Evolutionary conservation across 805 yeast species (phyloP), one percentile per base, ranked within the genome.

Genomic region (Yarrowia keelungensis): DNA sequence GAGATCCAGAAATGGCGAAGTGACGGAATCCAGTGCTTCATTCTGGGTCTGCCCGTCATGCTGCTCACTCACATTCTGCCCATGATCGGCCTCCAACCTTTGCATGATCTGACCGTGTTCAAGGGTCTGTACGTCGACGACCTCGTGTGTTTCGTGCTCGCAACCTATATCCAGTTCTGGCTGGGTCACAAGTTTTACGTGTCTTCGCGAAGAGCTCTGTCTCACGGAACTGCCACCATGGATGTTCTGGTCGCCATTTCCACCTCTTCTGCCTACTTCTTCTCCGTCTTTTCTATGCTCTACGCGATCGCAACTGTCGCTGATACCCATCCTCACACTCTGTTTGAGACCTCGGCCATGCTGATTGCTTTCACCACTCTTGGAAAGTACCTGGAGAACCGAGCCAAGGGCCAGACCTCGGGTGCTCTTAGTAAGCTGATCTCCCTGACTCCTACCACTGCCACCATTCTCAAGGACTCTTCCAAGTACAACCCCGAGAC

Each of bases 331-430:
- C 96, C 97, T 7, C 86, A 84, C 66, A 86, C 89, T 0, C 81
- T 92, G 43, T 93, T 95, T 81, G 98, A 92, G 70, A 92, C 98
- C 0, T 84, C 92, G 1, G 87, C 89, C 15, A 91, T 96, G 96
- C 82, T 95, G 50, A 83, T 94, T 64, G 80, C 88, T 5, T 95
- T 92, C 77, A 92, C 95, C 36, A 85, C 95, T 9, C 80, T 92
- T 54, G 99, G 99, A 2, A 94, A 95, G 79, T 90, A 91, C 85
- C 81, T 93, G 26, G 99, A 95, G 75, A 91, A 90, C 77, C 87
- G 85, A 71, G 98, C 99, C 1, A 92, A 95, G 75, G 97, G 98
- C 4, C 91, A 90, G 70, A 95, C 98, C 0, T 91, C 98, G 0
- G 85, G 91, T 2, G 97, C 98, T 0, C 82, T 95, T 49, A 89